These are phyloP conservation scores for Vitis hybrid DNA, from an alignment of 177 flowering plant genomes.

Conservation along the genomic window DNA sequence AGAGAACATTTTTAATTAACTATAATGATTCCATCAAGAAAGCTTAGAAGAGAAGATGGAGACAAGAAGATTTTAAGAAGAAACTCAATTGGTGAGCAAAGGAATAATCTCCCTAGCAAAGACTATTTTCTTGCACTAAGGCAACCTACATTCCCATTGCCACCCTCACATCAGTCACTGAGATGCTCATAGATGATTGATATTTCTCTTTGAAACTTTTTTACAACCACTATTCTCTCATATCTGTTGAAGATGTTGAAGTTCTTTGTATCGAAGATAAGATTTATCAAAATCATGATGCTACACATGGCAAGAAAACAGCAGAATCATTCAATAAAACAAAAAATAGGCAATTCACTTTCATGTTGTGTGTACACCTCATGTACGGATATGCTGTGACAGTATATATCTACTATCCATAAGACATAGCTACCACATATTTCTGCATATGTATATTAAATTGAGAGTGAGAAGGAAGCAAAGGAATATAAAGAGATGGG, in stretches of 20 bases:
- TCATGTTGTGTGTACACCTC: too few species aligned
- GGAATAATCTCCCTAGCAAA: not conserved
- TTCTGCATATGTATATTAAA: not conserved
- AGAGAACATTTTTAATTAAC: not conserved
- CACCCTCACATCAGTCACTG: not conserved
- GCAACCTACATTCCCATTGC: not conserved
- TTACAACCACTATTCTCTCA: too few species aligned
- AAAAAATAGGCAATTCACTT: too few species aligned
- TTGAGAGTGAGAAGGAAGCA: not conserved
- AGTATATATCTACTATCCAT: too few species aligned
- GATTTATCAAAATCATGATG: too few species aligned
- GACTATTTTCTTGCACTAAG: not conserved
- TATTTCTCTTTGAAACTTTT: too few species aligned
- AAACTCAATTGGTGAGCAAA: not conserved
- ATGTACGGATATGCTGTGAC: too few species aligned
- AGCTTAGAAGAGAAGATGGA: not conserved
- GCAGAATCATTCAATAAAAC: too few species aligned
- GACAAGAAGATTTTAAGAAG: not conserved
- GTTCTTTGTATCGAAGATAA: too few species aligned
- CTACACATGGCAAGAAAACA: too few species aligned
- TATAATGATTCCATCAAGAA: not conserved
- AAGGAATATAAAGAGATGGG: conserved; percentile 4
- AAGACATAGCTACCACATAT: not conserved
- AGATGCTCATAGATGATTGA: not conserved
- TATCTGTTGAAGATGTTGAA: too few species aligned